Base-by-base conservation (phyloP, 495 filamentous ascomycete species). In the Neurospora sp. region DNA sequence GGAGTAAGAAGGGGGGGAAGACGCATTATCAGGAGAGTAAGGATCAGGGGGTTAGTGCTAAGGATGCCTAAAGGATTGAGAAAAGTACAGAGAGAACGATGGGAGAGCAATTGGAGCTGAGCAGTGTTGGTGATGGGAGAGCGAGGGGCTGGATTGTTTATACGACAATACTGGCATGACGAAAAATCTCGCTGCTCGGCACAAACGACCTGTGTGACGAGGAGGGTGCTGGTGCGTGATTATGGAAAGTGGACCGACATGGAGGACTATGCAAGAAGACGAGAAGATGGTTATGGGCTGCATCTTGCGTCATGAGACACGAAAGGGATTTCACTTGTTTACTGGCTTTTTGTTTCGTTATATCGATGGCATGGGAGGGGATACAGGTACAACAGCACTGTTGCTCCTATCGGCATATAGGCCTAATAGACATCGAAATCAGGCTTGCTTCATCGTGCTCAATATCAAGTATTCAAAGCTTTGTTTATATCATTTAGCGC, bases 1-100 rank as follows among this genome's bases (percentile, higher is more conserved):
- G 70, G 41, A 73, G 71, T 8, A 73, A 78, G 71, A 76, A 75
- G 71, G 73, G 78, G 72, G 76, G 65, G 53, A 77, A 75, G 73
- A 79, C 76, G 73, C 65, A 75, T 27, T 71, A 72, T 2, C 59
- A 74, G 45, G 40, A 27, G 27, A 37, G 10, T 16, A 39, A 71
- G 70, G 38, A 59, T 4, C 1, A 45, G 7, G 39, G 31, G 16
- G 68, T 71, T 31, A 16, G 22, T 17, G 27, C 42, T 8, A 40
- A 31, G 68, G 37, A 45, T 2, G 68, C 68, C 5, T 41, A 12
- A 31, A 1, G 27, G 27, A 3, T 31, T 31, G 1, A 31, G 27
- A 31, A 3, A 31, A 31, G 27, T 31, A 22, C 20, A 22, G 20
- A 22, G 20, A 22, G 27, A 31, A 31, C 27, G 27, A 5, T 2